These are phyloP conservation scores for thale cress (Arabidopsis thaliana) DNA, from an alignment of 345 rosid genomes.

Conservation along the genomic window TAIR10.1 NC_003076.8:6931501-6932000, in stretches of 20 bases:
- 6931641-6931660: constrained; percentile 79
- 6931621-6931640: constrained; percentile 79
- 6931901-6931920: constrained; percentile 91
- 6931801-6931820: constrained; percentile 17
- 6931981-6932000: constrained; percentile 16
- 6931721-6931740: constrained; percentile 98
- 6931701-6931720: constrained; percentile 97
- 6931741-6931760: constrained; percentile 99
- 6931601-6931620: constrained; percentile 88
- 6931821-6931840: constrained; percentile 21
- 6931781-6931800: constrained; percentile 37
- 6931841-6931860: constrained; percentile 8
- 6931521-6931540: constrained; percentile 3
- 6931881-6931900: constrained; percentile 92
- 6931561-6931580: constrained; percentile 4
- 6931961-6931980: constrained; percentile 9
- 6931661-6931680: constrained; percentile 82
- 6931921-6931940: constrained; percentile 64
- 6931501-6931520: not conserved
- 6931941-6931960: constrained; percentile 28
- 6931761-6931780: constrained; percentile 93
- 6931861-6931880: constrained; percentile 94
- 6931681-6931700: constrained; percentile 96
- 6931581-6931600: constrained; percentile 48
- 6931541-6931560: constrained; percentile 15